Percentiles rank a stretch among this genome's conserved stretches.
These are phyloP conservation scores for baker's yeast (Saccharomyces cerevisiae) DNA, from an alignment of 805 yeast species.

Conservation along the genomic window DNA sequence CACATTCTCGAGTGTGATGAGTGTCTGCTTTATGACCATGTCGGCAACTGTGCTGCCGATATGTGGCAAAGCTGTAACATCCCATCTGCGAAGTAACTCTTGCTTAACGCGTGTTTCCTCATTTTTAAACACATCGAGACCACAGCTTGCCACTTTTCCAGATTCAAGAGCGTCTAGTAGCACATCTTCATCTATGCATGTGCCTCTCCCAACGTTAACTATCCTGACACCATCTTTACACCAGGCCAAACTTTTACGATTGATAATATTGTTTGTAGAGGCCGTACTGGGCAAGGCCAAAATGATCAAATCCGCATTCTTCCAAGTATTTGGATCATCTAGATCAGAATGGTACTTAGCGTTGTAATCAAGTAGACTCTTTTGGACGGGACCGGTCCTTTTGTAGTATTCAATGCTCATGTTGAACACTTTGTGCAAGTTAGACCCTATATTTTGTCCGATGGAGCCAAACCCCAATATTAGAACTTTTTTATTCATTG, in stretches of 20 bases:
- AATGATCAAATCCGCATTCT: slow-evolving; percentile 46
- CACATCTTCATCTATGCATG: slow-evolving; percentile 59
- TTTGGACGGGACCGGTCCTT: slow-evolving; percentile 36
- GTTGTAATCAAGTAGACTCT: slow-evolving; percentile 36
- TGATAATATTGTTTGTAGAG: slow-evolving; percentile 48
- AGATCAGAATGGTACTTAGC: slow-evolving; percentile 41
- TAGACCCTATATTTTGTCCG: slow-evolving; percentile 55
- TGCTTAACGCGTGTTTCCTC: slow-evolving; percentile 49
- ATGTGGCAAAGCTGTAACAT: slow-evolving; percentile 64
- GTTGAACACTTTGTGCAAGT: slow-evolving; percentile 46
- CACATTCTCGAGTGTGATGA: slow-evolving; percentile 48
- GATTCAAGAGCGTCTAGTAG: slow-evolving; percentile 49
- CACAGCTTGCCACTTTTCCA: slow-evolving; percentile 58
- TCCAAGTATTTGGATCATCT: slow-evolving; percentile 33
- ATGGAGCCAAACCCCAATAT: slow-evolving; percentile 72
- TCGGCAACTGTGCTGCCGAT: slow-evolving; percentile 60
- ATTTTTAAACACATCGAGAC: slow-evolving; percentile 61
- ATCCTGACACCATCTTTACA: slow-evolving; percentile 50
- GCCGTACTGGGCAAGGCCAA: slow-evolving; percentile 60
- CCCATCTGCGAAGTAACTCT: slow-evolving; percentile 46
- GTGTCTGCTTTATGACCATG: slow-evolving; percentile 44
- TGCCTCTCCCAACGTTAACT: slow-evolving; percentile 71
- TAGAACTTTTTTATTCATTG: slow-evolving; percentile 49
- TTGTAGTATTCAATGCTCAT: slow-evolving; percentile 59
- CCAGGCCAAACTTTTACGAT: slow-evolving; percentile 37